Percentiles rank a stretch among this genome's conserved stretches.
These are phyloP conservation scores for Neurospora sp. DNA, from an alignment of 495 filamentous ascomycete genomes.

Conservation along the genomic window DNA sequence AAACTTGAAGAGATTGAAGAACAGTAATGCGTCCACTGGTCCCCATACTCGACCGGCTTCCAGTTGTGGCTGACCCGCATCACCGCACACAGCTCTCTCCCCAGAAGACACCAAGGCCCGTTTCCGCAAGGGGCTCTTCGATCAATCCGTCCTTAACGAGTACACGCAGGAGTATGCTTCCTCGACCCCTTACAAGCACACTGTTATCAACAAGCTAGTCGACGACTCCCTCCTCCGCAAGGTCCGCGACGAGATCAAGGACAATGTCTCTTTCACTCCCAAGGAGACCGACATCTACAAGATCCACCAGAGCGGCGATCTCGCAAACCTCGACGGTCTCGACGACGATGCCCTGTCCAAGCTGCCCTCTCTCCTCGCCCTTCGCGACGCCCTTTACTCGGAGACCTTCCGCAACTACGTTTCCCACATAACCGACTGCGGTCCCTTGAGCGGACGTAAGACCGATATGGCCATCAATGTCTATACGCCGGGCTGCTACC, in stretches of 20 bases:
- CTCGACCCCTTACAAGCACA: conserved; percentile 81
- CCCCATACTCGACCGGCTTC: conserved; percentile 2
- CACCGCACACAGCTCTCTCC: conserved; percentile 25
- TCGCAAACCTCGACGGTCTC: conserved; percentile 92
- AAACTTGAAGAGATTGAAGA: conserved; percentile 30
- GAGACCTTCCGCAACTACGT: conserved; percentile 80
- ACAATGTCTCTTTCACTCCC: conserved; percentile 85
- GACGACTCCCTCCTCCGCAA: conserved; percentile 67
- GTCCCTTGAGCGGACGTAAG: conserved; percentile 81
- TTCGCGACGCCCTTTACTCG: conserved; percentile 91
- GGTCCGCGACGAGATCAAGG: conserved; percentile 81
- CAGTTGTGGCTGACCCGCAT: conserved; percentile 10
- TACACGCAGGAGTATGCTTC: conserved; percentile 61
- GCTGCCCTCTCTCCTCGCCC: conserved; percentile 72
- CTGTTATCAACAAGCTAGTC: conserved; percentile 74
- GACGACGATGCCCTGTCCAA: conserved; percentile 70
- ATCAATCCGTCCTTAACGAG: conserved; percentile 49
- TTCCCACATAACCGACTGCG: conserved; percentile 71
- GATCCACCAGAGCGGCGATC: conserved; percentile 95
- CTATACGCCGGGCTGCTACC: conserved; percentile 90
- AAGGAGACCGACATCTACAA: conserved; percentile 99
- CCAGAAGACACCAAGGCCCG: conserved; percentile 36
- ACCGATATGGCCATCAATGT: conserved; percentile 99
- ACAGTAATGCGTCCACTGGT: conserved; percentile 19
- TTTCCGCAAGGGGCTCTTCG: conserved; percentile 73